Percentiles rank a stretch among this genome's conserved stretches.
phyloP scores from a whole-genome alignment of 2,329 filamentous ascomycete genomes.

The Aspergillus jensenii region DNA sequence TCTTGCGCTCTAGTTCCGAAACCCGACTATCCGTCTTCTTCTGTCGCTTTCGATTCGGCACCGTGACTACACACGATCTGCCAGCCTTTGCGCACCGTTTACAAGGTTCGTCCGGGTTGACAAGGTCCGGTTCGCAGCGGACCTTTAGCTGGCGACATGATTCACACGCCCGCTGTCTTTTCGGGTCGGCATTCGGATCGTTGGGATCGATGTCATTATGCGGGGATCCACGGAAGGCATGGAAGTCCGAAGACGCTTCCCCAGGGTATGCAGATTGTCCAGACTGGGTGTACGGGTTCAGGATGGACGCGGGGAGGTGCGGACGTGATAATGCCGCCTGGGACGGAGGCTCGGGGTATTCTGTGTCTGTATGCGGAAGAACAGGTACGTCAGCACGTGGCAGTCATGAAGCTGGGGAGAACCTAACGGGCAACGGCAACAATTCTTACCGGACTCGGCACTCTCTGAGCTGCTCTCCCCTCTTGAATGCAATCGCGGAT shows the following conservation, averaged over 20 bases:
- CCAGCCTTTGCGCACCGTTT: constrained; percentile 77
- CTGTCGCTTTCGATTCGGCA: constrained; percentile 73
- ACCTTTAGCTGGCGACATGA: constrained; percentile 76
- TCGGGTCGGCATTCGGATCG: constrained; percentile 50
- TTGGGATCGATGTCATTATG: constrained; percentile 17
- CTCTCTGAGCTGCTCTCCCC: constrained; percentile 18
- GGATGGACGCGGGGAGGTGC: constrained; percentile 14
- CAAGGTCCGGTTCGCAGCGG: constrained; percentile 74
- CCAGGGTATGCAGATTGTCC: constrained; percentile 7
- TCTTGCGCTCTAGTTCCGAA: constrained; percentile 87
- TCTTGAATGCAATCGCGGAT: constrained; percentile 31
- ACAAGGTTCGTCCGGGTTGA: constrained; percentile 63
- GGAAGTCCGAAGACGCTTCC: constrained; percentile 1
- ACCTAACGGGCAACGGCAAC: constrained; percentile 5
- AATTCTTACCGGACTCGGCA: constrained; percentile 2
- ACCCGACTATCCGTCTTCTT: constrained; percentile 91
- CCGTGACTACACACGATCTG: constrained; percentile 74
- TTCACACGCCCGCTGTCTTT: constrained; percentile 71
- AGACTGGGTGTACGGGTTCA: constrained; percentile 13
- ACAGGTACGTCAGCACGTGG: constrained; percentile 7
- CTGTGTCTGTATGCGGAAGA: constrained; percentile 11
- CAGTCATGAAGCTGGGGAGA: background rate
- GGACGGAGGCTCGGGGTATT: constrained; percentile 31
- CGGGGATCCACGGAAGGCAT: background rate
- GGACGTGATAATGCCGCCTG: constrained; percentile 18